A percentile compares a stretch with the other conserved stretches of the same genome.
phyloP scores from a whole-genome alignment of 345 rosid species.

The Trapa incisa region DNA sequence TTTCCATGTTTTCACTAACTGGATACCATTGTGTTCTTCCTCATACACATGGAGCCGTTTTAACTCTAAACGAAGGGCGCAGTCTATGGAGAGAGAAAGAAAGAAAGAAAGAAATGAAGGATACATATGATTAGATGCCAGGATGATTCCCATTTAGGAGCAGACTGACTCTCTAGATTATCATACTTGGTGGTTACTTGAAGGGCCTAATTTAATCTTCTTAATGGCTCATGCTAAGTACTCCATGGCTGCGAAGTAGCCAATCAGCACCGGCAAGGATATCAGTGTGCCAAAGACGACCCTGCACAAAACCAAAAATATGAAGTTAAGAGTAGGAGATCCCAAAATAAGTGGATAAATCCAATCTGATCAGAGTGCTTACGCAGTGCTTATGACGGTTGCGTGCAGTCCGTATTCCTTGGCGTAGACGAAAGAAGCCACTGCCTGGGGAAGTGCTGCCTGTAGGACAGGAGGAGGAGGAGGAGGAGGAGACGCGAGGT shows the following conservation, averaged over 20 bases:
- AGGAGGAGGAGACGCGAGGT: too few relatives aligned
- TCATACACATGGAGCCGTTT: too few relatives aligned
- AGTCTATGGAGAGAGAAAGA: too few relatives aligned
- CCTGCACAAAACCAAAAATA: constrained; percentile 23
- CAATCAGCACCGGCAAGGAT: constrained; percentile 52
- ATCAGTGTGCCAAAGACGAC: constrained; percentile 66
- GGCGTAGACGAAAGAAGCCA: constrained; percentile 37
- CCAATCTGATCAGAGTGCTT: constrained; percentile 2
- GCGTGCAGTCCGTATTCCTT: constrained; percentile 37
- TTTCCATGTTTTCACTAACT: too few relatives aligned
- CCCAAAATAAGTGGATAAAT: too few relatives aligned
- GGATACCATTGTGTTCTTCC: too few relatives aligned
- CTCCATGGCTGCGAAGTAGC: constrained; percentile 32
- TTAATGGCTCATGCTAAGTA: neutral
- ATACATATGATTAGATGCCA: too few relatives aligned
- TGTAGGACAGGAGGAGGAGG: constrained; percentile 1
- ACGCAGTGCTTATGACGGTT: constrained; percentile 39
- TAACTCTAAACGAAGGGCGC: too few relatives aligned
- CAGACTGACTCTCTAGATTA: too few relatives aligned
- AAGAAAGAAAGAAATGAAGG: too few relatives aligned
- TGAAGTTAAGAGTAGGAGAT: neutral
- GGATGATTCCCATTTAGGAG: too few relatives aligned
- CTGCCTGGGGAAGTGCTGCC: constrained; percentile 39
- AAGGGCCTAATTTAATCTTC: neutral
- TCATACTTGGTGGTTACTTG: too few relatives aligned